Conservation (phyloP, 179 eudicot species). For the Patellifolia procumbens region DNA sequence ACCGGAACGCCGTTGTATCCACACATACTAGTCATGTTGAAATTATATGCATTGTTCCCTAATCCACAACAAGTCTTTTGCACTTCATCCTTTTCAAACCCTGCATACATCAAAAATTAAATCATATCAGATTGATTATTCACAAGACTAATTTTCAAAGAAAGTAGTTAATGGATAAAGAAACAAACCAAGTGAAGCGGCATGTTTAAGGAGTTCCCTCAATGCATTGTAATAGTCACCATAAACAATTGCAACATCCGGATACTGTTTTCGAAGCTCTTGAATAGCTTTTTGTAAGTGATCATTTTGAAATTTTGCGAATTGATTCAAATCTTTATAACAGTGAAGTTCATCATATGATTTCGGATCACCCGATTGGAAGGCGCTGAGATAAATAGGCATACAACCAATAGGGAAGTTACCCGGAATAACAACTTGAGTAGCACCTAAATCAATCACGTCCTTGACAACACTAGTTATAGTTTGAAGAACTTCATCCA, state of each 20-base stretch:
- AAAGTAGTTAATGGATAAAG: neutral
- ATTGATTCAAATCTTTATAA: neutral
- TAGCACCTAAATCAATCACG: constrained; percentile 15
- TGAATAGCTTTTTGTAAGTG: neutral
- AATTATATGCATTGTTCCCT: constrained; percentile 10
- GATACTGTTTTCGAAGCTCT: constrained; percentile 19
- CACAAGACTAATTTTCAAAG: neutral
- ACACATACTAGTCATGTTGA: neutral
- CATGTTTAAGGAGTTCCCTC: constrained; percentile 9
- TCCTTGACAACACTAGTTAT: neutral
- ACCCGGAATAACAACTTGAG: constrained; percentile 16
- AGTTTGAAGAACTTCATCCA: neutral
- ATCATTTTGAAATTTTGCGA: constrained; percentile 12
- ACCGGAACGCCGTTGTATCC: constrained; percentile 12
- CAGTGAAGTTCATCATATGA: constrained; percentile 23
- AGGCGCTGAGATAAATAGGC: neutral
- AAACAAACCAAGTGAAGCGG: constrained; percentile 17
- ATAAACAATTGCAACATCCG: constrained; percentile 16
- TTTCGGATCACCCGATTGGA: constrained; percentile 2
- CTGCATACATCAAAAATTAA: neutral
- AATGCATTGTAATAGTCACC: constrained; percentile 25
- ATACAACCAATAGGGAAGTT: constrained; percentile 23
- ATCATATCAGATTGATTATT: neutral
- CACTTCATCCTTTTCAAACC: constrained; percentile 13
- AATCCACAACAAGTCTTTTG: constrained; percentile 23